Conservation (phyloP, 495 filamentous ascomycete genomes). For the Penicillium manginii region DNA sequence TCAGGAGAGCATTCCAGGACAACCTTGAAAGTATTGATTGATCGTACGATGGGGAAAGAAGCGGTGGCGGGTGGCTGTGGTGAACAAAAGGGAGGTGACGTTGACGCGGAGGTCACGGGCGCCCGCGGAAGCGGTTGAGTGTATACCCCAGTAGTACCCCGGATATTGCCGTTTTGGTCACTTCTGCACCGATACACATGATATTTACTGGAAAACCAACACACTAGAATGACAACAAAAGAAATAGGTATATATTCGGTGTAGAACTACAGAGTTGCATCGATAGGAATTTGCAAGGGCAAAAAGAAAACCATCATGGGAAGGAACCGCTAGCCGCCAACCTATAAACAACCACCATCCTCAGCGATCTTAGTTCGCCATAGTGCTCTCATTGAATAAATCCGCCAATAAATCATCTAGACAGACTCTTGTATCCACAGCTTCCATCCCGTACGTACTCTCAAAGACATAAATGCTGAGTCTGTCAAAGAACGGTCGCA, state of each 20-base stretch:
- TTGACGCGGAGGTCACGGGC: conserved; percentile 31
- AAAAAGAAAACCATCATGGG: conserved; percentile 9
- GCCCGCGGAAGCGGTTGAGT: conserved; percentile 11
- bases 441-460: conserved; percentile 82
- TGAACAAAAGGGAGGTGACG: conserved; percentile 35
- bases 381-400: conserved; percentile 76
- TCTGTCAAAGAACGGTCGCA: conserved; percentile 88
- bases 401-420: conserved; percentile 72
- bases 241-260: conserved; percentile 6
- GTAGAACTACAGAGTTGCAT: conserved; percentile 3
- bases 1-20: conserved; percentile 12
- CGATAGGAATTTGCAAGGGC: not conserved
- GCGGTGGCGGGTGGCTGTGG: conserved; percentile 20
- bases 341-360: conserved; percentile 11
- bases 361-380: conserved; percentile 41
- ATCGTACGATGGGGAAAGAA: conserved; percentile 12
- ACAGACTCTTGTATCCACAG: conserved; percentile 69
- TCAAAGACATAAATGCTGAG: conserved; percentile 93
- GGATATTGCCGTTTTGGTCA: too few relatives aligned
- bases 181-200: conserved; percentile 5
- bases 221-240: conserved; percentile 1
- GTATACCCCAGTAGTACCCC: too few relatives aligned
- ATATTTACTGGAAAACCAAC: not conserved
- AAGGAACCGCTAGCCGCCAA: conserved; percentile 4
- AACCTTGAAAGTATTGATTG: conserved; percentile 1